Conservation (phyloP, 2,329 filamentous ascomycete genomes). For the Colletotrichum liriopes region DNA sequence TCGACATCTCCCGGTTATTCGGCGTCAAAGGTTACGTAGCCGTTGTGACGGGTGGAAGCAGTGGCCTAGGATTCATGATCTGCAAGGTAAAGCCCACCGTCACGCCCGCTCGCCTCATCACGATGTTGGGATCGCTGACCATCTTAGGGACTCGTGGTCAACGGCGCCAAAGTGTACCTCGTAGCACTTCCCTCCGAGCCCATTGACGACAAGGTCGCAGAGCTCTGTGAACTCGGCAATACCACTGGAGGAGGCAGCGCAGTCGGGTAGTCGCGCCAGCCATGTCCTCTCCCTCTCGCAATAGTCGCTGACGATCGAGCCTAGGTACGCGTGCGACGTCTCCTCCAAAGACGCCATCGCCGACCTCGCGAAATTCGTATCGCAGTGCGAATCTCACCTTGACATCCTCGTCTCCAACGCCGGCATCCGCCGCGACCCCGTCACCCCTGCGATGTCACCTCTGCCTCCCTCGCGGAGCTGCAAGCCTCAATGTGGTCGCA, state of each 20-base stretch:
- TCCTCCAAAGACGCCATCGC: neutral
- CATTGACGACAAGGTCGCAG: neutral
- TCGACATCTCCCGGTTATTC: constrained; percentile 44
- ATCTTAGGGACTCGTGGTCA: constrained; percentile 12
- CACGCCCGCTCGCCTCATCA: neutral
- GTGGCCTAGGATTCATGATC: constrained; percentile 64
- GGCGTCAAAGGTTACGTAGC: constrained; percentile 52
- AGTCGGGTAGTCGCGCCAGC: neutral
- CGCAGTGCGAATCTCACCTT: neutral
- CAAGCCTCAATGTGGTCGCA: constrained; percentile 65
- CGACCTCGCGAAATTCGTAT: neutral
- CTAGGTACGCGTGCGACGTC: neutral
- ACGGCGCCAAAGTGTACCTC: constrained; percentile 17
- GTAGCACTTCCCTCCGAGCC: neutral
- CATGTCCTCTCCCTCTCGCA: neutral
- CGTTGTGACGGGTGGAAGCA: constrained; percentile 56
- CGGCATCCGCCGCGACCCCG: constrained; percentile 47
- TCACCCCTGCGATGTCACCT: constrained; percentile 60
- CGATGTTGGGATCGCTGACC: neutral
- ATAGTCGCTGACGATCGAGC: neutral
- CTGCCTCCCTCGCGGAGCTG: constrained; percentile 58
- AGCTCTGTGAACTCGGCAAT: constrained; percentile 8
- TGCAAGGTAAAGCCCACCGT: constrained; percentile 51
- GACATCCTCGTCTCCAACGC: constrained; percentile 14
- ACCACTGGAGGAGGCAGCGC: neutral